phyloP scores from a whole-genome alignment of 2,329 filamentous ascomycete genomes.

The Xylaria sp. region DNA sequence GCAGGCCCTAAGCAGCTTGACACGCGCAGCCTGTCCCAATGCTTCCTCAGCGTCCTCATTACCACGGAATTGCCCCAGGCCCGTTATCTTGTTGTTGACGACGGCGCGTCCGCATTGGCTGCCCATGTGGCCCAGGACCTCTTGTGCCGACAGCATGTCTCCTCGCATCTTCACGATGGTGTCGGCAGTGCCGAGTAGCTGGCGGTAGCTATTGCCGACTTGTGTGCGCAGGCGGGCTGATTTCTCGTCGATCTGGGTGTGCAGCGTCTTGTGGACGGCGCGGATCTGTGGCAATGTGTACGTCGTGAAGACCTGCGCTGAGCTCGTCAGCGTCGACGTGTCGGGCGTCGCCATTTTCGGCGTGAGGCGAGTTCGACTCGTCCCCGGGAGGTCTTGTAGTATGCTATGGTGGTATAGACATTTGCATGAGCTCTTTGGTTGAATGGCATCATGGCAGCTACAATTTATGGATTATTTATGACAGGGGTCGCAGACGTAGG shows the following conservation, averaged over 20 bases:
- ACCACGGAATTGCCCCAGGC: slow-evolving; percentile 62
- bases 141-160: slow-evolving; percentile 80
- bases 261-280: slow-evolving; percentile 68
- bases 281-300: slow-evolving; percentile 72
- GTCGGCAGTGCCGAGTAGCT: slow-evolving; percentile 90
- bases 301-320: slow-evolving; percentile 64
- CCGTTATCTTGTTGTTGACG: slow-evolving; percentile 71
- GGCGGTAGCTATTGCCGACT: slow-evolving; percentile 79
- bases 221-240: slow-evolving; percentile 69
- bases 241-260: slow-evolving; percentile 70
- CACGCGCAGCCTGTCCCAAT: slow-evolving; percentile 53
- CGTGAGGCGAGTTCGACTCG: slow-evolving; percentile 8
- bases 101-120: slow-evolving; percentile 78
- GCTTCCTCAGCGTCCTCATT: slow-evolving; percentile 42
- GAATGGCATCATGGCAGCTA: background rate
- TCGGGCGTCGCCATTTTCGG: slow-evolving; percentile 54
- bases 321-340: slow-evolving; percentile 59
- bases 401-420: slow-evolving; percentile 21
- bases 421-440: slow-evolving; percentile 2
- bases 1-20: slow-evolving; percentile 64
- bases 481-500: background rate
- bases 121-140: slow-evolving; percentile 76
- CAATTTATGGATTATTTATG: background rate
- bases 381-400: slow-evolving; percentile 8
- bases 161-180: slow-evolving; percentile 90